A percentile compares a stretch with the other conserved stretches of the same genome.
Evolutionary conservation across 169 alveolate genomes (phyloP).

Genomic region (Plasmodium reichenowi): DNA sequence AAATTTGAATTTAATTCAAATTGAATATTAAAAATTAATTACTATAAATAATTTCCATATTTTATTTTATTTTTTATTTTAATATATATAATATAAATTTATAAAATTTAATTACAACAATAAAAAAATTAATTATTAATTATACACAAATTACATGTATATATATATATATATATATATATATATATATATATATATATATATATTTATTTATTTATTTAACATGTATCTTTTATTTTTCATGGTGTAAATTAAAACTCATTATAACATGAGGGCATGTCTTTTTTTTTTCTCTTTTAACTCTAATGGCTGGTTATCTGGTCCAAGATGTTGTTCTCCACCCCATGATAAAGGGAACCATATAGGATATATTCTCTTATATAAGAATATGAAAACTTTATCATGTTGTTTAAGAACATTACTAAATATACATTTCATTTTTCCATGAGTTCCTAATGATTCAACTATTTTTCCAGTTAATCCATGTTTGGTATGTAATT

Average conservation of each 20-base stretch:
- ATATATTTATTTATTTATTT: neutral
- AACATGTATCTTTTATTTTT: neutral
- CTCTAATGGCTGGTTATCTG: constrained; percentile 50
- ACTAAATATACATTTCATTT: constrained; percentile 98
- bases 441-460: constrained; percentile 99
- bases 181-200: too few relatives aligned
- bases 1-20: too few relatives aligned
- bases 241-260: neutral
- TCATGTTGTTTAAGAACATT: constrained; percentile 95
- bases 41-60: too few relatives aligned
- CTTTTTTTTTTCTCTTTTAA: neutral
- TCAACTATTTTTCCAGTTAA: constrained; percentile 97
- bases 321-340: constrained; percentile 66
- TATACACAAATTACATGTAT: too few relatives aligned
- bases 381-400: constrained; percentile 94
- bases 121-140: too few relatives aligned
- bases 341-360: constrained; percentile 89
- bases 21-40: too few relatives aligned
- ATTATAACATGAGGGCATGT: neutral
- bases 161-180: too few relatives aligned
- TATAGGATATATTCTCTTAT: constrained; percentile 95
- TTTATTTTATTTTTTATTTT: too few relatives aligned
- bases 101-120: too few relatives aligned
- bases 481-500: constrained; percentile 97
- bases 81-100: too few relatives aligned